A percentile compares a stretch with the other conserved stretches of the same genome.
Evolutionary conservation across 306 rosid genomes (phyloP).

Genomic region (Rubus parviflorus): DNA sequence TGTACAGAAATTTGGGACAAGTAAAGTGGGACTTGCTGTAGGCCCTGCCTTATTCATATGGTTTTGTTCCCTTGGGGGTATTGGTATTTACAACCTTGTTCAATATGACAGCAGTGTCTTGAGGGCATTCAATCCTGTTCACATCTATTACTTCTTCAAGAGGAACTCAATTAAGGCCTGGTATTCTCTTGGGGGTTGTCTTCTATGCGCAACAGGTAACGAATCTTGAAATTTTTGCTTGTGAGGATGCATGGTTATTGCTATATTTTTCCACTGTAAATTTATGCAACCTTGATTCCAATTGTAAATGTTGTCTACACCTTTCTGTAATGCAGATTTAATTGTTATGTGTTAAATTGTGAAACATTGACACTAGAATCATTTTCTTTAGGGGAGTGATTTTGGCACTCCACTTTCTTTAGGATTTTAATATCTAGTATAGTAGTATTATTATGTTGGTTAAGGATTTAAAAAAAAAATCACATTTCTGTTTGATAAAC

Average conservation of each 20-base stretch:
- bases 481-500: background rate
- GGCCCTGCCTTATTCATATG: constrained; percentile 96
- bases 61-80: constrained; percentile 85
- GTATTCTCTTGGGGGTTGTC: constrained; percentile 97
- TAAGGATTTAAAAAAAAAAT: background rate
- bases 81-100: constrained; percentile 87
- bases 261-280: constrained; percentile 16
- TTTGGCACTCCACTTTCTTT: background rate
- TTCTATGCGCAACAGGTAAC: constrained; percentile 95
- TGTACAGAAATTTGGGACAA: constrained; percentile 92
- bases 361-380: background rate
- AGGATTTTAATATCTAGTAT: background rate
- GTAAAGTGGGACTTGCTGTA: constrained; percentile 88
- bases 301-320: background rate
- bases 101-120: constrained; percentile 70
- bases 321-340: background rate
- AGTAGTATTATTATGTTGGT: background rate
- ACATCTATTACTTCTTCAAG: constrained; percentile 85
- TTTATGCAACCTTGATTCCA: constrained; percentile 21
- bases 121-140: constrained; percentile 88
- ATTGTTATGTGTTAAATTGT: background rate
- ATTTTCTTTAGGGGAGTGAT: background rate
- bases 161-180: constrained; percentile 94
- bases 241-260: constrained; percentile 19
- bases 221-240: constrained; percentile 20